A percentile compares a stretch with the other conserved stretches of the same genome.
Conservation (phyloP, 2,329 filamentous ascomycete genomes). For the Lachnellula occidentalis region DNA sequence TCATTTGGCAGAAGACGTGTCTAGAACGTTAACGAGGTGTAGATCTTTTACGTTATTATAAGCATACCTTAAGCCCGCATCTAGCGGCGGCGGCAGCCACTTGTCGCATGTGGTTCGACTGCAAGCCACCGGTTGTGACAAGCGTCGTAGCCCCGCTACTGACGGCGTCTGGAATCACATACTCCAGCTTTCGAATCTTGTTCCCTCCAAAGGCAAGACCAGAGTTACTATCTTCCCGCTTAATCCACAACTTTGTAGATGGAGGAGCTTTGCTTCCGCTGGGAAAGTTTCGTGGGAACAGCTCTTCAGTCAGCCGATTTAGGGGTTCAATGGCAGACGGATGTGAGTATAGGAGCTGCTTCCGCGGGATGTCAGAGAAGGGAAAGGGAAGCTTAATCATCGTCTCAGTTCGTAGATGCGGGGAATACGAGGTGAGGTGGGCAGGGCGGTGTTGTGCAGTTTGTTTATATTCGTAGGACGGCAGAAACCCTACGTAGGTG, state of each 20-base stretch:
- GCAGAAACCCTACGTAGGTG: too few relatives aligned
- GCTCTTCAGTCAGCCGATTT: background rate
- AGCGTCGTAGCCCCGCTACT: background rate
- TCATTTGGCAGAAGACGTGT: background rate
- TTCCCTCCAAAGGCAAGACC: constrained; percentile 3
- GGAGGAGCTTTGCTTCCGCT: background rate
- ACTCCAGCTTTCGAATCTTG: constrained; percentile 4
- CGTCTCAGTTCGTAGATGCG: background rate
- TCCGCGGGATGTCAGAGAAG: background rate
- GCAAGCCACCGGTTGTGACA: constrained; percentile 1
- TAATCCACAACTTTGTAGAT: constrained; percentile 1
- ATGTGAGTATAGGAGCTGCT: background rate
- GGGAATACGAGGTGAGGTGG: background rate
- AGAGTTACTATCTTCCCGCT: constrained; percentile 2
- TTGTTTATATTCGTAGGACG: too few relatives aligned
- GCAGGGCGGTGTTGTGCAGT: background rate
- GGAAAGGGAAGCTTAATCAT: constrained; percentile 1
- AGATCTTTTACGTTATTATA: background rate
- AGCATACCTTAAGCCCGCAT: background rate
- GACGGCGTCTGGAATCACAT: background rate
- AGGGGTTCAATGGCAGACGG: constrained; percentile 1
- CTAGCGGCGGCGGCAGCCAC: constrained; percentile 1
- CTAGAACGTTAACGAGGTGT: background rate
- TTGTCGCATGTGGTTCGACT: constrained; percentile 4
- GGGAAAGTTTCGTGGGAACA: background rate